phyloP scores from a whole-genome alignment of 106 monocot species.

The Amphibolis antarctica region DNA sequence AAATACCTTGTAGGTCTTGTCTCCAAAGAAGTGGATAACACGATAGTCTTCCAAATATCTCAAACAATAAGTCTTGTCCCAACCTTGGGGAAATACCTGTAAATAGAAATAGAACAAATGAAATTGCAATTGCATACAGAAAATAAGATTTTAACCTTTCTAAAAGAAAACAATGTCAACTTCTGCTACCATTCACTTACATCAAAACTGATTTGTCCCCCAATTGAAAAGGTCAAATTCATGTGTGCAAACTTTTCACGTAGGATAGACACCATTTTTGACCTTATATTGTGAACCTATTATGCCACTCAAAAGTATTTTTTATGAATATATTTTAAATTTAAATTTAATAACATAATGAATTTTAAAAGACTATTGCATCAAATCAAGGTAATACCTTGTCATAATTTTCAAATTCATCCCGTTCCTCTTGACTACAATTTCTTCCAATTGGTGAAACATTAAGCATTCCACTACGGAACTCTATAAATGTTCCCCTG shows the following conservation, averaged over 20 bases:
- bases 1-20: constrained; percentile 89
- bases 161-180: neutral
- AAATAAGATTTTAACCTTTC: neutral
- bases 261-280: constrained; percentile 83
- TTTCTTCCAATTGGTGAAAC: constrained; percentile 95
- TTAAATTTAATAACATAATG: neutral
- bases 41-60: constrained; percentile 66
- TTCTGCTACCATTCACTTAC: constrained; percentile 25
- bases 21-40: constrained; percentile 95
- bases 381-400: constrained; percentile 36
- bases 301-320: neutral
- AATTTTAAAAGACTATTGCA: neutral
- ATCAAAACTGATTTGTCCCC: constrained; percentile 99
- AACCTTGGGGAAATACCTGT: constrained; percentile 92
- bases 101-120: neutral
- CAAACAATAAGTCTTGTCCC: constrained; percentile 97
- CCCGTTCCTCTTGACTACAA: constrained; percentile 93
- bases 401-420: constrained; percentile 92
- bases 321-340: neutral
- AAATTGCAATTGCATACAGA: neutral
- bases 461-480: constrained; percentile 95
- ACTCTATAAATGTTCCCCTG: constrained; percentile 99
- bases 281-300: constrained; percentile 71
- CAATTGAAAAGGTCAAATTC: constrained; percentile 83
- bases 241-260: constrained; percentile 79